phyloP scores from a whole-genome alignment of 2,329 filamentous ascomycete genomes.

The Fusarium nanum region DNA sequence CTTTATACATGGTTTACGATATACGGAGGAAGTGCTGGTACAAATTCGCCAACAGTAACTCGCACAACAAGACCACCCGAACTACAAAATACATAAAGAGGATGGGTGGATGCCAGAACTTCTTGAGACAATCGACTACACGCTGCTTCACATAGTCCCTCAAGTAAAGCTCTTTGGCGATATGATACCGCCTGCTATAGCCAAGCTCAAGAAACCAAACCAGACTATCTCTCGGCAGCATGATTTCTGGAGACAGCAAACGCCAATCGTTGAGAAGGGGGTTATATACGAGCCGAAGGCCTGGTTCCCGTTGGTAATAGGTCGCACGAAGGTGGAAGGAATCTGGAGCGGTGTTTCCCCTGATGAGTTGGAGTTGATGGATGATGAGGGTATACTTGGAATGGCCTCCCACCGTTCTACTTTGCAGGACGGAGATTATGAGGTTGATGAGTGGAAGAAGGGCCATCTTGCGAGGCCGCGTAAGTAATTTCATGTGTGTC shows the following conservation, averaged over 20 bases:
- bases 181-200: neutral
- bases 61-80: neutral
- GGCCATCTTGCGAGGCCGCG: neutral
- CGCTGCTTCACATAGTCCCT: neutral
- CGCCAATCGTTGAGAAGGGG: neutral
- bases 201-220: neutral
- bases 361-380: neutral
- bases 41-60: neutral
- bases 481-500: neutral
- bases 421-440: neutral
- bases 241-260: neutral
- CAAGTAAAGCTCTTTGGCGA: neutral
- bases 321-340: neutral
- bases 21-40: neutral
- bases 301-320: neutral
- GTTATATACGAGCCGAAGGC: neutral
- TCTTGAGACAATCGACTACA: neutral
- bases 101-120: neutral
- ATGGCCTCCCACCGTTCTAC: neutral
- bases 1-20: no score
- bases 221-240: neutral
- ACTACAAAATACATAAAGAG: neutral
- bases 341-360: neutral
- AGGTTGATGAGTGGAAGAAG: neutral
- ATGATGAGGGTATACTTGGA: neutral